Percentiles rank a stretch among this genome's conserved stretches.
These are phyloP conservation scores for Hippophae gyantsensis DNA, from an alignment of 306 rosid species.

Conservation along the genomic window DNA sequence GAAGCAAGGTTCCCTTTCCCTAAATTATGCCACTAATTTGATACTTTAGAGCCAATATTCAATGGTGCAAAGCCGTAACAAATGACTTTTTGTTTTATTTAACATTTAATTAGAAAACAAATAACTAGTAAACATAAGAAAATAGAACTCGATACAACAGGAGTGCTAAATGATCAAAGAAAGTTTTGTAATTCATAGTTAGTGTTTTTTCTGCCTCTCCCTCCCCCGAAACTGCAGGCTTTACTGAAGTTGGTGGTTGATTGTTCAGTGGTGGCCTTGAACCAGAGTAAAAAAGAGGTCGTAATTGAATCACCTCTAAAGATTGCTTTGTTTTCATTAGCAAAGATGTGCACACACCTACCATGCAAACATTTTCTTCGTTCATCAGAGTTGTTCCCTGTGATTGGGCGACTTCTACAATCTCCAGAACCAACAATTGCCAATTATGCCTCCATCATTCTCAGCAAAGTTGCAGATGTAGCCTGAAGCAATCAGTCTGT, in stretches of 20 bases:
- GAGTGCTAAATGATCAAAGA: too few species aligned
- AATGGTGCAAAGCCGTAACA: too few species aligned
- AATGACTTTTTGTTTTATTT: too few species aligned
- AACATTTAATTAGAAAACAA: too few species aligned
- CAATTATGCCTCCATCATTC: slow-evolving; percentile 51
- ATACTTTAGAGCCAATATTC: too few species aligned
- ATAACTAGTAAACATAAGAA: too few species aligned
- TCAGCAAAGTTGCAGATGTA: slow-evolving; percentile 57
- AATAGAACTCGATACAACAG: too few species aligned
- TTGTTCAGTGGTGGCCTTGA: slow-evolving; percentile 53
- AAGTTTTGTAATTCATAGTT: neutral
- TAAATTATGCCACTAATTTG: too few species aligned
- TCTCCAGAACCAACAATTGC: slow-evolving; percentile 76
- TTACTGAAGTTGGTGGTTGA: slow-evolving; percentile 71
- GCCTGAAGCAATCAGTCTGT: neutral
- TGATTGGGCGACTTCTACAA: slow-evolving; percentile 60
- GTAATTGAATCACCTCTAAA: slow-evolving; percentile 79
- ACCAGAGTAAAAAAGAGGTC: slow-evolving; percentile 55
- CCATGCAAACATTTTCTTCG: slow-evolving; percentile 71
- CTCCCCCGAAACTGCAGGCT: slow-evolving; percentile 39
- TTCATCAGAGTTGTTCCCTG: slow-evolving; percentile 67
- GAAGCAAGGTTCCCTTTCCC: too few species aligned
- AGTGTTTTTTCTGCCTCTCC: neutral
- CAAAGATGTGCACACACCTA: slow-evolving; percentile 85
- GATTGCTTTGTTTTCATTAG: slow-evolving; percentile 79